Percentiles rank a stretch among this genome's conserved stretches.
Evolutionary conservation across 495 filamentous ascomycete genomes (phyloP).

Genomic region (Tricharina praecox): DNA sequence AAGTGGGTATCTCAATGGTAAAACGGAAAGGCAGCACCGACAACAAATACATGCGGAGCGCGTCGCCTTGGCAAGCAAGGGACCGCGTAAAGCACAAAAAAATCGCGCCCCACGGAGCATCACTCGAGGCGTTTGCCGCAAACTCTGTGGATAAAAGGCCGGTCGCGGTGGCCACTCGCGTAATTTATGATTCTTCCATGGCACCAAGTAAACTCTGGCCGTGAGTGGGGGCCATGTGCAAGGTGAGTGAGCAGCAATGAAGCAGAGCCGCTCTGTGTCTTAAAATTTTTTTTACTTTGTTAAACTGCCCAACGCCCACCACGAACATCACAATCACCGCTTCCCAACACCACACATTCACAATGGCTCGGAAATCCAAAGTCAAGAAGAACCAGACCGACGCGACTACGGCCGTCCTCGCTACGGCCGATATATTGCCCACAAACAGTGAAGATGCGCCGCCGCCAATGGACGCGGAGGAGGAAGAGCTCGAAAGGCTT

Average conservation of each 20-base stretch:
- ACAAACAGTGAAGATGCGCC: background rate
- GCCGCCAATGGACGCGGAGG: constrained; percentile 50
- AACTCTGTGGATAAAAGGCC: too few species aligned
- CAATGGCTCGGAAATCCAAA: constrained; percentile 6
- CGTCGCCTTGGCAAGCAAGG: background rate
- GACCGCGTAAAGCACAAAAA: background rate
- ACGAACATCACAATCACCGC: background rate
- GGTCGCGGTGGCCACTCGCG: too few species aligned
- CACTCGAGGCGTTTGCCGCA: too few species aligned
- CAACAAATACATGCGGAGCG: too few species aligned
- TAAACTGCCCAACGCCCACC: background rate
- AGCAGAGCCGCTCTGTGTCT: constrained; percentile 2
- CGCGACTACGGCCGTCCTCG: background rate
- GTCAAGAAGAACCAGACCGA: background rate
- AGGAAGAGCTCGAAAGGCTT: constrained; percentile 67
- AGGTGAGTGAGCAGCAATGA: constrained; percentile 1
- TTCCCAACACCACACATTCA: background rate
- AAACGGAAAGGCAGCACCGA: too few species aligned
- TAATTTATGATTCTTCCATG: too few species aligned
- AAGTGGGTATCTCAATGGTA: too few species aligned
- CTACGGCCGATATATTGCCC: background rate
- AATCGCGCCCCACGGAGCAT: background rate
- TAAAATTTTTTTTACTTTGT: background rate
- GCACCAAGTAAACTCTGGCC: too few species aligned
- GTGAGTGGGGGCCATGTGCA: too few species aligned